phyloP scores from a whole-genome alignment of 2,329 filamentous ascomycete species.

The Dactylellina haptotyla region DNA sequence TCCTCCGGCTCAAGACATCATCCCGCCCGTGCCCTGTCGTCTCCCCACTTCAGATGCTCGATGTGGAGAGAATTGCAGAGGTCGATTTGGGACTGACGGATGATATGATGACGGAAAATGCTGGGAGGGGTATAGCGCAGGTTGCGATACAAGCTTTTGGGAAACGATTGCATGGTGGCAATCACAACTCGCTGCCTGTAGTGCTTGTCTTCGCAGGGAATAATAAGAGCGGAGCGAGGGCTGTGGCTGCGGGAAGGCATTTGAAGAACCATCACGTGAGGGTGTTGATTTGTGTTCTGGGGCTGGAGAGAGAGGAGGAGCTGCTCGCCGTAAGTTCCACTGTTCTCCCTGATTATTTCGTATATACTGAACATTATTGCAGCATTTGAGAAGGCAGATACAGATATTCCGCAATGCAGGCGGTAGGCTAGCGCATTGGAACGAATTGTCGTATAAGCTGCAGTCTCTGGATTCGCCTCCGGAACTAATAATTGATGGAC shows the following conservation, averaged over 20 bases:
- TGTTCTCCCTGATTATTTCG: background rate
- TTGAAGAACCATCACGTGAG: constrained; percentile 83
- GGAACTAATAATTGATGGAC: constrained; percentile 85
- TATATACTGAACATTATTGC: constrained; percentile 5
- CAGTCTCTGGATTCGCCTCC: constrained; percentile 72
- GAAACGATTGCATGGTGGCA: constrained; percentile 63
- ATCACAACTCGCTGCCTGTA: constrained; percentile 66
- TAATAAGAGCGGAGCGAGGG: constrained; percentile 85
- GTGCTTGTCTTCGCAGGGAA: constrained; percentile 92
- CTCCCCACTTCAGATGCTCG: constrained; percentile 84
- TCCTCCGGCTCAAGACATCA: constrained; percentile 48
- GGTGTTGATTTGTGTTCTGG: constrained; percentile 83
- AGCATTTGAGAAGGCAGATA: constrained; percentile 79
- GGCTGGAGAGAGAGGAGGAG: constrained; percentile 82
- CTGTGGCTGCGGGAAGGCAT: constrained; percentile 85
- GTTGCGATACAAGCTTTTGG: constrained; percentile 76
- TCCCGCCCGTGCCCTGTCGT: constrained; percentile 70
- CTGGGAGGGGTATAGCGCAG: constrained; percentile 86
- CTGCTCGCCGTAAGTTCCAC: constrained; percentile 69
- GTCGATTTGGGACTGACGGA: constrained; percentile 87
- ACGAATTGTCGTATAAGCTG: constrained; percentile 67
- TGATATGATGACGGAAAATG: constrained; percentile 91
- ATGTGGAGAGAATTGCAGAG: constrained; percentile 89
- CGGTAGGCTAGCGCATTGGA: constrained; percentile 74
- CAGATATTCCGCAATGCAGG: constrained; percentile 85